Conservation (phyloP, 768 basidiomycete species). For the Multifurca ochricompacta region DNA sequence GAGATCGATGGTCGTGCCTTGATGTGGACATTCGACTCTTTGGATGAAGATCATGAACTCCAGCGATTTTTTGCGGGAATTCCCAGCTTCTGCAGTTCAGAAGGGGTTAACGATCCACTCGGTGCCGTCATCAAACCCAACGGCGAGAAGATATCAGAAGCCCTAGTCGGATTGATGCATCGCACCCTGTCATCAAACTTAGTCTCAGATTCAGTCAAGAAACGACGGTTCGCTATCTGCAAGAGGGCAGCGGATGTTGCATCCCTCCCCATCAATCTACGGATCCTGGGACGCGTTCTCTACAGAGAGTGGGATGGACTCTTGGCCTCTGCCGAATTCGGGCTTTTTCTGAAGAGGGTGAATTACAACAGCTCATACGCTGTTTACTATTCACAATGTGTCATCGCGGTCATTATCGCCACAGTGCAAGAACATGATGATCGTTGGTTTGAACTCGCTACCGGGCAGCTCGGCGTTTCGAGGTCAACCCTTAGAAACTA, state of each 20-base stretch:
- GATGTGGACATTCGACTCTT: background rate
- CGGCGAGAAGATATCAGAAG: background rate
- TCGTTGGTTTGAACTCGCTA: background rate
- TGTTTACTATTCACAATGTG: background rate
- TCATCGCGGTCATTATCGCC: background rate
- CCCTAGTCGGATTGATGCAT: background rate
- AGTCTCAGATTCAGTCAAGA: background rate
- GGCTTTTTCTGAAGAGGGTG: background rate
- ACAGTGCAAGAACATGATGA: background rate
- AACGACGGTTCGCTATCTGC: background rate
- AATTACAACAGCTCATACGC: background rate
- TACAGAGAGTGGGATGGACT: background rate
- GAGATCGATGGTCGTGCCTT: background rate
- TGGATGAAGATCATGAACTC: background rate
- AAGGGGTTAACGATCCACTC: background rate
- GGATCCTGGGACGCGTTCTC: background rate
- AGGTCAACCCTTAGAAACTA: background rate
- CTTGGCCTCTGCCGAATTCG: background rate
- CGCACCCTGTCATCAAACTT: background rate
- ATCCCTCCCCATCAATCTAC: background rate
- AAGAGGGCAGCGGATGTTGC: background rate
- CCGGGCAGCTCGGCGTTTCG: background rate
- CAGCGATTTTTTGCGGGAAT: background rate
- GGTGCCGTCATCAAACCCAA: background rate
- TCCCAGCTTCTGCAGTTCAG: background rate